Percentiles rank a stretch among this genome's conserved stretches.
Conservation (phyloP, 495 filamentous ascomycete species). For the Glutinoglossum americanum region DNA sequence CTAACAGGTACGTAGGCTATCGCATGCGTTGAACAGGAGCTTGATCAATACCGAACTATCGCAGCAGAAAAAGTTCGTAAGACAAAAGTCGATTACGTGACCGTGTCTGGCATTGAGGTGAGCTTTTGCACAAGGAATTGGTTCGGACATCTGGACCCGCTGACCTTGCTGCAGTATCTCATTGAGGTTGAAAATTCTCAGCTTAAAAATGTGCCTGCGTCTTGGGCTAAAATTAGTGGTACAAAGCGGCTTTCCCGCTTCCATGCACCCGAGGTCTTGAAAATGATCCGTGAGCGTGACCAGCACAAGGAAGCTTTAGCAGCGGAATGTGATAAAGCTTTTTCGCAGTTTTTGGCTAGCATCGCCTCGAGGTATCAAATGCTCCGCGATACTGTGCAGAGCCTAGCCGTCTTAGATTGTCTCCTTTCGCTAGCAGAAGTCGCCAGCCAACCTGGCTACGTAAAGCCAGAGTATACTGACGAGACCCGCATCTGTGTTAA, state of each 20-base stretch:
- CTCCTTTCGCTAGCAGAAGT: conserved; percentile 70
- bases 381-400: conserved; percentile 69
- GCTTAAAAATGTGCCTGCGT: conserved; percentile 71
- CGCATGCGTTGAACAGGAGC: conserved; percentile 66
- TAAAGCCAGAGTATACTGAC: conserved; percentile 60
- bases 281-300: conserved; percentile 68
- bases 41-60: conserved; percentile 49
- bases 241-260: conserved; percentile 87
- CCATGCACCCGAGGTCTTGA: conserved; percentile 77
- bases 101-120: conserved; percentile 62
- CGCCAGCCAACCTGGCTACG: conserved; percentile 70
- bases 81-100: conserved; percentile 51
- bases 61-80: conserved; percentile 49
- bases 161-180: conserved; percentile 31
- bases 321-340: conserved; percentile 82
- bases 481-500: conserved; percentile 47
- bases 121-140: neutral
- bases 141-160: neutral
- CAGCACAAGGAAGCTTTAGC: conserved; percentile 87
- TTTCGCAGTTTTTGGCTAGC: conserved; percentile 38
- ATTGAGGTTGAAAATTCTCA: conserved; percentile 72
- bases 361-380: conserved; percentile 70
- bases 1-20: conserved; percentile 32
- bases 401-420: conserved; percentile 76
- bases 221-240: conserved; percentile 81